Evolutionary conservation across 148 eudicot genomes (phyloP).

Genomic region (Rhododendron mucronatum): DNA sequence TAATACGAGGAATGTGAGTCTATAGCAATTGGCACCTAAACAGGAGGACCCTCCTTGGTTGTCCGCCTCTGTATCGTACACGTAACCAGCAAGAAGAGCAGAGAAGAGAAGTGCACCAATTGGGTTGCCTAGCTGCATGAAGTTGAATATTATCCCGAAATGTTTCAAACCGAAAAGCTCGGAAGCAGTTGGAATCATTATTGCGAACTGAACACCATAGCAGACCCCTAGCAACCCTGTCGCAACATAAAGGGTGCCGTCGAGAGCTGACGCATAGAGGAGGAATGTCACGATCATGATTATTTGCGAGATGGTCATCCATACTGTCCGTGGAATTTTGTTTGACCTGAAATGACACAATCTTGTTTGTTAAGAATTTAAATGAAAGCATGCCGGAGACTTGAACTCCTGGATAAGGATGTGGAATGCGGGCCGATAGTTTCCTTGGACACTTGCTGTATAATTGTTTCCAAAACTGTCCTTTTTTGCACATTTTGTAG

Average conservation of each 20-base stretch:
- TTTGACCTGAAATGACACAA: slow-evolving; percentile 49
- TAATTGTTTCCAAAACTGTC: background rate
- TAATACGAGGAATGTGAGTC: slow-evolving; percentile 72
- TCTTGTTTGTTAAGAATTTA: background rate
- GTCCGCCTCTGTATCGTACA: slow-evolving; percentile 73
- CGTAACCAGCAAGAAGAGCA: slow-evolving; percentile 67
- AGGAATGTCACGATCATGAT: slow-evolving; percentile 65
- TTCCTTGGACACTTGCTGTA: background rate
- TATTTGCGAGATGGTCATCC: slow-evolving; percentile 75
- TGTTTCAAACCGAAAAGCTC: slow-evolving; percentile 85
- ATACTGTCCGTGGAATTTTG: slow-evolving; percentile 72
- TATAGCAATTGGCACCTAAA: slow-evolving; percentile 67
- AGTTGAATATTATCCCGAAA: slow-evolving; percentile 87
- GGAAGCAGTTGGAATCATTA: slow-evolving; percentile 91
- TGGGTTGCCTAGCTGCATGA: slow-evolving; percentile 82
- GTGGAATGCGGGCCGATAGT: background rate
- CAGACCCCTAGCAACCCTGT: slow-evolving; percentile 85
- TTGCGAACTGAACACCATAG: slow-evolving; percentile 79
- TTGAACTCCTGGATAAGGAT: background rate
- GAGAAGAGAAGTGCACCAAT: slow-evolving; percentile 86
- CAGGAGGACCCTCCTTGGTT: slow-evolving; percentile 69
- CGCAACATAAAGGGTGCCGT: slow-evolving; percentile 68
- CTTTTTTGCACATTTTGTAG: background rate
- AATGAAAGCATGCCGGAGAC: background rate
- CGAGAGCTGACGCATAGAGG: slow-evolving; percentile 66